Evolutionary conservation across 495 filamentous ascomycete genomes (phyloP), one percentile per base, ranked within the genome.

Genomic region (Rusavskia elegans): DNA sequence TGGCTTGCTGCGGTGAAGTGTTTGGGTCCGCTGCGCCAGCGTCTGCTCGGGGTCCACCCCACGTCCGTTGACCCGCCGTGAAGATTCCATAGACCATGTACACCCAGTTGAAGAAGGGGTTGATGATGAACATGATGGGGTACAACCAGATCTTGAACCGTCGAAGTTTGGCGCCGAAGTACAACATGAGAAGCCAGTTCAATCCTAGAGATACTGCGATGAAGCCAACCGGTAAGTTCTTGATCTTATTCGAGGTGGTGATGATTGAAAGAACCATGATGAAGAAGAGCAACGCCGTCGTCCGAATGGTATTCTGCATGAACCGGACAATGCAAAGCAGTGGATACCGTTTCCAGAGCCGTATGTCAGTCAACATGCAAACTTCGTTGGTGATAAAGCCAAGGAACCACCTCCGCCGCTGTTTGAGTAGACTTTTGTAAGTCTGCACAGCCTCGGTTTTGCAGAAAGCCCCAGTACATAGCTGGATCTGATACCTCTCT

Each of bases 301-400:
- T 97, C 52, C 92, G 81, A 64, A 98, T 95, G 6, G 89, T 98
- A 69, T 97, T 93, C 55, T 95, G 89, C 79, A 90, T 83, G 64
- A 98, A 89, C 38, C 92, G 82, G 37, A 98, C 82, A 46, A 89
- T 54, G 53, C 86, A 81, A n/a, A 98, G 72, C 49, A 96, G 74
- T 0, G 92, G 89, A 64, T 98, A 98, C 49, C 87, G 78, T 62
- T 72, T 83, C 90, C 90, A 97, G 23, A 97, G 74, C 52, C 92
- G 77, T 57, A 83, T 75, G 66, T 98, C 92, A 11, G 92, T 98
- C 69, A 98, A 71, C 92, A 98, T 96, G 70, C 92, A 97, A 1
- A 87, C 90, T 60, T 97, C 92, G 65, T 98, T 98, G 16, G 92
- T 97, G 67, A 98, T 92, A 64, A 94, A 96, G 1, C 92, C 92